Evolutionary conservation across 352 stramenopile genomes (phyloP).

Genomic region (Globisporangium iwayamae): DNA sequence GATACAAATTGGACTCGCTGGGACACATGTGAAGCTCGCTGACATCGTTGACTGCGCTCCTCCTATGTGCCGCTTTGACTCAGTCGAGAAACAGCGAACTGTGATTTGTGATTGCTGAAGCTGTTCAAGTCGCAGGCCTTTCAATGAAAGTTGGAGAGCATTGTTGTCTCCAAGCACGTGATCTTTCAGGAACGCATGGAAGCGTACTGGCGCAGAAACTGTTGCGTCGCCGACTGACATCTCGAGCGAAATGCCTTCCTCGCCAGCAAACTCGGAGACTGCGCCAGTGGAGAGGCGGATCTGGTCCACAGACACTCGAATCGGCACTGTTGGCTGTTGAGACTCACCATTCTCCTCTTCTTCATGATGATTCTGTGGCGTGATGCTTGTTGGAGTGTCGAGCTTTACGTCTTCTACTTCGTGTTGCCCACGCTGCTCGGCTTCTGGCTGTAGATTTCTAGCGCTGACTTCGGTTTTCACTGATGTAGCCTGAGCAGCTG

Average conservation of each 20-base stretch:
- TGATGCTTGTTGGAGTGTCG: not conserved
- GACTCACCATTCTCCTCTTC: not conserved
- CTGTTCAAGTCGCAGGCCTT: not conserved
- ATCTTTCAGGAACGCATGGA: slow-evolving; percentile 38
- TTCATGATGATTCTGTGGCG: not conserved
- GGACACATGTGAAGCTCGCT: not conserved
- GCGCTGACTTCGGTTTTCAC: not conserved
- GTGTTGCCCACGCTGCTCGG: not conserved
- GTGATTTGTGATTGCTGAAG: slow-evolving; percentile 9
- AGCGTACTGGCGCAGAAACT: slow-evolving; percentile 19
- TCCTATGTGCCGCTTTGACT: slow-evolving; percentile 4
- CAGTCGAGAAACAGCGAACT: slow-evolving; percentile 25
- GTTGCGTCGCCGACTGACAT: slow-evolving; percentile 22
- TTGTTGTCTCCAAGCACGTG: slow-evolving; percentile 33
- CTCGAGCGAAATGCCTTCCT: slow-evolving; percentile 41
- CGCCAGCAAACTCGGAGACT: slow-evolving; percentile 26
- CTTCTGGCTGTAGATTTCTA: not conserved
- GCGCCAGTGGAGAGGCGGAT: slow-evolving; percentile 24
- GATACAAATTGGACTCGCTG: not conserved
- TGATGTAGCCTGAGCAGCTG: not conserved
- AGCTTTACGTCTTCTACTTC: too few species aligned
- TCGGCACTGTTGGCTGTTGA: not conserved
- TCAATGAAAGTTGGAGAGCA: slow-evolving; percentile 13
- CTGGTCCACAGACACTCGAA: slow-evolving; percentile 30
- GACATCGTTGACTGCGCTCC: not conserved